A percentile compares a stretch with the other conserved stretches of the same genome.
Evolutionary conservation across 345 rosid species (phyloP).

Genomic region (Lumnitzera racemosa): DNA sequence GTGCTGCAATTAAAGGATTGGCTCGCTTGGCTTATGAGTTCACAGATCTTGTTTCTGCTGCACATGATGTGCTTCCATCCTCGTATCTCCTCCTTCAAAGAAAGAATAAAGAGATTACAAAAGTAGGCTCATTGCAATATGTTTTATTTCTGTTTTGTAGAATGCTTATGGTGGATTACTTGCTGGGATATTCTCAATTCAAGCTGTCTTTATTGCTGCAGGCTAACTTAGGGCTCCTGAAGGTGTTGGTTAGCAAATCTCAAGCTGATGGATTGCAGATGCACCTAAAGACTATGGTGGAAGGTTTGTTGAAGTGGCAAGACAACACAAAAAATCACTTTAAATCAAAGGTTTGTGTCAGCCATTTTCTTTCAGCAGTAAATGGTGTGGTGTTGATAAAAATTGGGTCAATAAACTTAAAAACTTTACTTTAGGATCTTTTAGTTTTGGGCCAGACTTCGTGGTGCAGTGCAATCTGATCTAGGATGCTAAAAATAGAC

Average conservation of each 20-base stretch:
- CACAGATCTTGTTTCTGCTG: constrained; percentile 75
- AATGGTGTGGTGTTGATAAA: not conserved
- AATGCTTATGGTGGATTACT: not conserved
- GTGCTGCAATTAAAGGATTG: constrained; percentile 93
- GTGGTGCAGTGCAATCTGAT: no score
- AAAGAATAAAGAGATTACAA: constrained; percentile 80
- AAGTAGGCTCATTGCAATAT: constrained; percentile 31
- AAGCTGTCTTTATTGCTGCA: constrained; percentile 26
- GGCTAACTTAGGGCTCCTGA: constrained; percentile 90
- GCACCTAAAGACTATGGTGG: constrained; percentile 66
- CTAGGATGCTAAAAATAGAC: no score
- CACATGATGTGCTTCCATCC: constrained; percentile 78
- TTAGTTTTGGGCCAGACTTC: no score
- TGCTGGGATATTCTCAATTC: constrained; percentile 10
- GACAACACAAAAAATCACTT: constrained; percentile 73
- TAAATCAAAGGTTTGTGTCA: constrained; percentile 67
- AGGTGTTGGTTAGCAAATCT: constrained; percentile 92
- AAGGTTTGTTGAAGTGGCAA: constrained; percentile 87
- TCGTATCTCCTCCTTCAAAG: constrained; percentile 80
- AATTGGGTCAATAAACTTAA: no score
- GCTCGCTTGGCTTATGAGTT: constrained; percentile 95
- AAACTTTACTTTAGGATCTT: no score
- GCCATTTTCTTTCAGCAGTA: not conserved
- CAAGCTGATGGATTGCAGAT: constrained; percentile 67
- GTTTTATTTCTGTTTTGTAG: not conserved